A percentile compares a stretch with the other conserved stretches of the same genome.
These are phyloP conservation scores for Sarocladium brachiariae DNA, from an alignment of 2,329 filamentous ascomycete genomes.

Conservation along the genomic window DNA sequence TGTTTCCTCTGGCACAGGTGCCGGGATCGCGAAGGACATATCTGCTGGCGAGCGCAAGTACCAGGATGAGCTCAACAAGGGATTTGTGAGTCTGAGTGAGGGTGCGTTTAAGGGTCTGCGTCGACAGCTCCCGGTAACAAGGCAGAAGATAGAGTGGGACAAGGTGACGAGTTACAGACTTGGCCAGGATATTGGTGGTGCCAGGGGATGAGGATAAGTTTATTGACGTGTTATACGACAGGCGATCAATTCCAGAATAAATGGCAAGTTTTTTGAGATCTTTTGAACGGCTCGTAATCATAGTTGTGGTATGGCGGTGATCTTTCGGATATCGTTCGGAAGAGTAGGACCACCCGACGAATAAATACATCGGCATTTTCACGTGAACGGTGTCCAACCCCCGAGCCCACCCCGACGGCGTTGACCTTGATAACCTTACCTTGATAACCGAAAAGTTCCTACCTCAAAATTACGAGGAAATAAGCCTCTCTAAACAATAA, in stretches of 20 bases:
- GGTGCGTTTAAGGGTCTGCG: conserved; percentile 91
- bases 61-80: conserved; percentile 90
- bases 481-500: too few relatives aligned
- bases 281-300: too few relatives aligned
- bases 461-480: too few relatives aligned
- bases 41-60: conserved; percentile 80
- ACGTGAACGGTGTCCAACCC: background rate
- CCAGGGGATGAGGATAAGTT: conserved; percentile 36
- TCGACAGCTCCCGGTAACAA: conserved; percentile 88
- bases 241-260: too few relatives aligned
- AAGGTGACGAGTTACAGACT: conserved; percentile 90
- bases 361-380: background rate
- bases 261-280: too few relatives aligned
- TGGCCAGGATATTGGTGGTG: conserved; percentile 69
- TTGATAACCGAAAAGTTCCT: too few relatives aligned
- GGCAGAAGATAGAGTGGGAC: conserved; percentile 99
- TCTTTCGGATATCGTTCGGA: too few relatives aligned
- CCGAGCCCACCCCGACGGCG: too few relatives aligned
- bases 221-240: conserved; percentile 18
- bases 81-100: conserved; percentile 82
- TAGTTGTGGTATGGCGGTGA: too few relatives aligned
- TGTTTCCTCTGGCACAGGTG: conserved; percentile 55
- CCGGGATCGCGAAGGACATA: conserved; percentile 71
- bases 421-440: too few relatives aligned
- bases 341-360: too few relatives aligned